phyloP scores from a whole-genome alignment of 352 stramenopile genomes.

The Globisporangium paddicum region DNA sequence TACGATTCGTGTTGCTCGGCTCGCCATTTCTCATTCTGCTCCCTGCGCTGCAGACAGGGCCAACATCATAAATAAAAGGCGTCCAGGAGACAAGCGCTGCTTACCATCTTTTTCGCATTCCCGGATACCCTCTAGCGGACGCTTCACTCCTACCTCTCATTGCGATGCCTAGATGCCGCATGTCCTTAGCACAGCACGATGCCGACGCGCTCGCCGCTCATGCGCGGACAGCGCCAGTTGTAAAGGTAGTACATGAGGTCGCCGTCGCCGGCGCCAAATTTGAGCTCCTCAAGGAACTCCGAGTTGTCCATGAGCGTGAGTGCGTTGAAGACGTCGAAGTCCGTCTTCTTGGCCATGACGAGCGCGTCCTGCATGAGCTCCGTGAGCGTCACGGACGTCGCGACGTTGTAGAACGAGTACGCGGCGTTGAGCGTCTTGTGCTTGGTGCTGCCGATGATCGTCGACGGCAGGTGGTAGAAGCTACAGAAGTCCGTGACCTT shows the following conservation, averaged over 20 bases:
- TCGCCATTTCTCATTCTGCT: not conserved
- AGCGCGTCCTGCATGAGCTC: conserved; percentile 71
- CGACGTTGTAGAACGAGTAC: conserved; percentile 99
- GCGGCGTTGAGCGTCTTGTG: conserved; percentile 95
- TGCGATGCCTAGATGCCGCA: not conserved
- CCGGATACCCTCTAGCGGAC: too few relatives aligned
- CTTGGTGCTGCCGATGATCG: conserved; percentile 93
- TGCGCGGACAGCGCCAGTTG: conserved; percentile 71
- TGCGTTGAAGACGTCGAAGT: conserved; percentile 73
- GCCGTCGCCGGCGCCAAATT: conserved; percentile 53
- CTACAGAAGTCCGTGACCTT: conserved; percentile 93
- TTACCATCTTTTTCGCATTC: not conserved
- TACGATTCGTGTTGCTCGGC: not conserved
- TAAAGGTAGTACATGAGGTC: conserved; percentile 78
- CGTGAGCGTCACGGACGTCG: conserved; percentile 48
- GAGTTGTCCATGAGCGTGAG: conserved; percentile 67
- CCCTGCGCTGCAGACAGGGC: too few relatives aligned
- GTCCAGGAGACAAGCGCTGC: not conserved
- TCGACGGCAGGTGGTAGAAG: conserved; percentile 98
- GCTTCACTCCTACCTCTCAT: conserved; percentile 4
- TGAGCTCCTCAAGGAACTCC: conserved; percentile 55
- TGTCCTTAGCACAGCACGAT: conserved; percentile 49
- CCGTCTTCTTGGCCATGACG: conserved; percentile 53
- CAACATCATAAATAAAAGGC: too few relatives aligned
- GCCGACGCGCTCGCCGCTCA: conserved; percentile 39